Base-by-base conservation (phyloP, 2,329 filamentous ascomycete genomes). In the Periconia sp. region DNA sequence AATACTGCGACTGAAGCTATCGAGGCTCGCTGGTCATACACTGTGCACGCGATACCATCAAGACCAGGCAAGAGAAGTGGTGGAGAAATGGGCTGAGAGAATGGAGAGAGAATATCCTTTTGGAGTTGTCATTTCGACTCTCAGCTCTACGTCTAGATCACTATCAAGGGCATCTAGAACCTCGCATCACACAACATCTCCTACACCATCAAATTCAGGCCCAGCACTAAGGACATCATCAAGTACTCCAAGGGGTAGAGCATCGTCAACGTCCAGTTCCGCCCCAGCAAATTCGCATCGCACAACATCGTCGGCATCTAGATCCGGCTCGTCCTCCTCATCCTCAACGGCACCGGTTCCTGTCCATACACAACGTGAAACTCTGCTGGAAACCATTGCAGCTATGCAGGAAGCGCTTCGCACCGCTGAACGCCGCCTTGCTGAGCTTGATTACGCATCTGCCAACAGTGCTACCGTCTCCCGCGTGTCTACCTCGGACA, bases 401-500 rank as follows among this genome's bases (percentile, higher is more conserved):
- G 18, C 40, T 6, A 48, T 38, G 46, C 45, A 36, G 26, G 35
- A 49, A 41, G 9, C 18, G 5, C 32, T 46, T 10, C 23, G 22
- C 2, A 29, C n/a, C 10, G 33, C 37, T 7, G 33, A 43, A 22
- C 38, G 28, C 9, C 38, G 29, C 8, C 28, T 50, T 2, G 25
- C 37, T 11, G 13, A 22, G 18, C 25, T 43, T 24, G 23, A 31
- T 22, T 28, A 36, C 28, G 11, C 32, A 15, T 28, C 43, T 5
- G 6, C 21, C 7, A 16, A 16, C 24, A 25, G 11, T 31, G 19
- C 24, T 8, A 12, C 13, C 6, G 5, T 36, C 11, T 40, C 50
- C 5, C 47, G 47, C 8, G 35, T 50, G 2, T 36, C 37, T 3
- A 52, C 46, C 2, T 37, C 39, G 15, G 45, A 46, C 10, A 47